phyloP scores from a whole-genome alignment of 345 rosid species.

The Populus tremula region DNA sequence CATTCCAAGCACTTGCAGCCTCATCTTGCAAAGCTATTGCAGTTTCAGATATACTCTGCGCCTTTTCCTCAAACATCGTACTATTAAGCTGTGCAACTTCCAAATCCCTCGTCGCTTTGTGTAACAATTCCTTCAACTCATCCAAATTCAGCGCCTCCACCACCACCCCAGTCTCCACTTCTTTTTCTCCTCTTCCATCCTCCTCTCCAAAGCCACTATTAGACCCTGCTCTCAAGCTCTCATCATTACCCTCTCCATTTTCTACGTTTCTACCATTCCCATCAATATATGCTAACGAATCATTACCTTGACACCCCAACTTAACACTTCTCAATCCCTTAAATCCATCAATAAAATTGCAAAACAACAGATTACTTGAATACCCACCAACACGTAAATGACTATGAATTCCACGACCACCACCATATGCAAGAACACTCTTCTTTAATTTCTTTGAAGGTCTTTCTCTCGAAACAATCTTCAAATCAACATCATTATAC shows the following conservation, averaged over 20 bases:
- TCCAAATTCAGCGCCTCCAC: slow-evolving; percentile 44
- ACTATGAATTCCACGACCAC: slow-evolving; percentile 25
- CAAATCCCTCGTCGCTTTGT: slow-evolving; percentile 59
- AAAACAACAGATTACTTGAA: slow-evolving; percentile 30
- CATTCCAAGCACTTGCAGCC: slow-evolving; percentile 56
- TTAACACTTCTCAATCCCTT: slow-evolving; percentile 31
- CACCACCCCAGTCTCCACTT: slow-evolving; percentile 32
- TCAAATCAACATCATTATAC: slow-evolving; percentile 28
- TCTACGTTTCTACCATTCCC: slow-evolving; percentile 56
- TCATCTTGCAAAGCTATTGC: slow-evolving; percentile 85
- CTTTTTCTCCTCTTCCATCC: slow-evolving; percentile 34
- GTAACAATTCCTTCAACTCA: slow-evolving; percentile 58
- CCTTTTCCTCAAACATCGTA: slow-evolving; percentile 80
- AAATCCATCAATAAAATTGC: slow-evolving; percentile 24
- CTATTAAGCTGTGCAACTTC: slow-evolving; percentile 78
- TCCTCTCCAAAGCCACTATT: slow-evolving; percentile 27
- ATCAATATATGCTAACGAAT: slow-evolving; percentile 56
- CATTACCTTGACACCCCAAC: slow-evolving; percentile 54
- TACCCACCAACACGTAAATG: slow-evolving; percentile 18
- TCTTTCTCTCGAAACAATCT: slow-evolving; percentile 24
- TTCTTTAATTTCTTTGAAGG: slow-evolving; percentile 29
- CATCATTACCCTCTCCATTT: slow-evolving; percentile 32
- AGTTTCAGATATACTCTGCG: slow-evolving; percentile 75
- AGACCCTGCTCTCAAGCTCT: slow-evolving; percentile 24
- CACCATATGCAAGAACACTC: slow-evolving; percentile 17